These are phyloP conservation scores for Trichoderma polysporum DNA, from an alignment of 2,329 filamentous ascomycete species.

Conservation along the genomic window DNA sequence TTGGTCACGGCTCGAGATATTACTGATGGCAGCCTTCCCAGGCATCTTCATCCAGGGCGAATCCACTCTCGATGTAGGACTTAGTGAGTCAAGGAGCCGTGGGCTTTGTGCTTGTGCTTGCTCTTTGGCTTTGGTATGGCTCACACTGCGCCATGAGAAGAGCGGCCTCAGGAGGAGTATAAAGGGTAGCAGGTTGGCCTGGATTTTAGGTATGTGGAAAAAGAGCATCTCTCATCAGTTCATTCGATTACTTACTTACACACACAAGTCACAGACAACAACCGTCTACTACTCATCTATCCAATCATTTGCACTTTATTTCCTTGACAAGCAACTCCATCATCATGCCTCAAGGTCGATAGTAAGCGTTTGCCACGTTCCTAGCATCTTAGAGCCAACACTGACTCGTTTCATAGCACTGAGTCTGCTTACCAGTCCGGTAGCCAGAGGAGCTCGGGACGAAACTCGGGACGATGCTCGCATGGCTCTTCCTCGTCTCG, in stretches of 20 bases:
- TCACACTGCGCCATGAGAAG: not conserved
- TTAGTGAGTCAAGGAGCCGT: slow-evolving; percentile 14
- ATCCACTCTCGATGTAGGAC: not conserved
- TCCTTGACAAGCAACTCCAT: not conserved
- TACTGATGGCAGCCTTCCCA: slow-evolving; percentile 1
- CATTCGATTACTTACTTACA: not conserved
- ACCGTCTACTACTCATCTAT: not conserved
- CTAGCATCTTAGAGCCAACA: not conserved
- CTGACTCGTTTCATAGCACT: slow-evolving; percentile 1
- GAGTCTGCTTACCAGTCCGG: slow-evolving; percentile 5
- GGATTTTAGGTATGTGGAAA: not conserved
- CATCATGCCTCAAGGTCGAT: slow-evolving; percentile 5
- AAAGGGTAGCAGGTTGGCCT: not conserved
- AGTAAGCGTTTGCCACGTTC: not conserved
- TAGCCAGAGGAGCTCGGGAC: not conserved
- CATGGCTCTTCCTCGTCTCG: not conserved
- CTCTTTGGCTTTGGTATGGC: not conserved
- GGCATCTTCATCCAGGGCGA: slow-evolving; percentile 1
- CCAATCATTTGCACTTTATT: not conserved
- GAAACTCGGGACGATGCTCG: not conserved
- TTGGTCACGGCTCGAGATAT: not conserved
- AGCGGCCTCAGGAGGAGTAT: not conserved
- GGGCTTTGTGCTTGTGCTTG: not conserved
- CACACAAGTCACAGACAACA: not conserved
- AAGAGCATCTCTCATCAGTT: not conserved